phyloP scores from a whole-genome alignment of 1,284 basidiomycete species.

The Ustilago bromivora region DNA sequence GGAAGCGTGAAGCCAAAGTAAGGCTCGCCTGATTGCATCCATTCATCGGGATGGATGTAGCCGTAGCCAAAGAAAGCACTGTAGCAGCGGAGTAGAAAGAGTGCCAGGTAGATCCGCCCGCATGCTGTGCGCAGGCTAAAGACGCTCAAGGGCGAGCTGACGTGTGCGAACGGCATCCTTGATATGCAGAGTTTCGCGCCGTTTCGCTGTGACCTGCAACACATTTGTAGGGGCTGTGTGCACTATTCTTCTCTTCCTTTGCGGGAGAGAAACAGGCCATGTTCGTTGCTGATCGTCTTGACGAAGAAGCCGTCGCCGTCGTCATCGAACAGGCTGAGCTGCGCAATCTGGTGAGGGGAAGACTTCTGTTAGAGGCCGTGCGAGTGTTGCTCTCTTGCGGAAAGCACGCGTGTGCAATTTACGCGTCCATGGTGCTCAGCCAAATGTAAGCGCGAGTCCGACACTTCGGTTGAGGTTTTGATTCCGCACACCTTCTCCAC shows the following conservation, averaged over 20 bases:
- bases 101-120: conserved; percentile 34
- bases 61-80: conserved; percentile 60
- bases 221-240: not conserved
- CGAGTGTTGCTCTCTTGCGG: conserved; percentile 13
- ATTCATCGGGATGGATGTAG: conserved; percentile 70
- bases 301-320: not conserved
- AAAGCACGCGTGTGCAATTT: conserved; percentile 26
- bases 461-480: conserved; percentile 11
- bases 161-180: conserved; percentile 1
- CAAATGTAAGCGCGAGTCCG: conserved; percentile 10
- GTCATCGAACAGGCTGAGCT: not conserved
- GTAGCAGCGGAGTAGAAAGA: conserved; percentile 56
- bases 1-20: conserved; percentile 24
- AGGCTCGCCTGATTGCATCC: conserved; percentile 69
- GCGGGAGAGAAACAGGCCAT: not conserved
- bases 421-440: conserved; percentile 29
- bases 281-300: not conserved
- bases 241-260: not conserved
- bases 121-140: conserved; percentile 22
- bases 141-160: conserved; percentile 8
- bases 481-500: not conserved
- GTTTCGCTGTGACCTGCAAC: not conserved
- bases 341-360: not conserved
- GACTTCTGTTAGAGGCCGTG: conserved; percentile 12
- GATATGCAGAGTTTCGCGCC: not conserved